A percentile compares a stretch with the other conserved stretches of the same genome.
Evolutionary conservation across 352 stramenopile species (phyloP).

Genomic region (Phytophthora syringae): DNA sequence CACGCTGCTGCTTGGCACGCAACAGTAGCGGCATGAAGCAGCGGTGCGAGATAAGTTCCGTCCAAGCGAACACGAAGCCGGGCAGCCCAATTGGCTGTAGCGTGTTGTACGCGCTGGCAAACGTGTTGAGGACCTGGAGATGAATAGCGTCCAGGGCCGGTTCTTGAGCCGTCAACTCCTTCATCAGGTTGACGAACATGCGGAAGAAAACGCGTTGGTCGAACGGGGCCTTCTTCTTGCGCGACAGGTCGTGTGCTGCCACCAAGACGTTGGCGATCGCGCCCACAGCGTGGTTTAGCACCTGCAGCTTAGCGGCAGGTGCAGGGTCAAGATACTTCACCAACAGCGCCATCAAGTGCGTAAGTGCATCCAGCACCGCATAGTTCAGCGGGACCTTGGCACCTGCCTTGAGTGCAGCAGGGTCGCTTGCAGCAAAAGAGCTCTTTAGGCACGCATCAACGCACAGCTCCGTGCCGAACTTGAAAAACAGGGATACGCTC

Average conservation of each 20-base stretch:
- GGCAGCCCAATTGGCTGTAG: slow-evolving; percentile 96
- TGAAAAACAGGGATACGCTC: slow-evolving; percentile 97
- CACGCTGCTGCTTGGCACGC: slow-evolving; percentile 93
- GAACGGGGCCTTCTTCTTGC: slow-evolving; percentile 90
- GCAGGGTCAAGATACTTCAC: slow-evolving; percentile 93
- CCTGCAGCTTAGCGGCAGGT: slow-evolving; percentile 79
- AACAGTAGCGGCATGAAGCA: slow-evolving; percentile 99
- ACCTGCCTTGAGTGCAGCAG: slow-evolving; percentile 41
- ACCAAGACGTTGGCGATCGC: slow-evolving; percentile 95
- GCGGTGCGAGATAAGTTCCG: slow-evolving; percentile 97
- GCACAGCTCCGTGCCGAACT: slow-evolving; percentile 96
- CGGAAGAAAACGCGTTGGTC: slow-evolving; percentile 99
- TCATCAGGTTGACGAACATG: slow-evolving; percentile 97
- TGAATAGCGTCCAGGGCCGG: slow-evolving; percentile 94
- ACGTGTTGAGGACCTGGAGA: slow-evolving; percentile 95
- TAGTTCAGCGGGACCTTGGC: slow-evolving; percentile 88
- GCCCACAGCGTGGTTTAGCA: slow-evolving; percentile 96
- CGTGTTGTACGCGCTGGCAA: slow-evolving; percentile 97
- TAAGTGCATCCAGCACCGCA: slow-evolving; percentile 96
- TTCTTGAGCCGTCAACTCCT: slow-evolving; percentile 96
- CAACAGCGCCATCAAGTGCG: slow-evolving; percentile 96
- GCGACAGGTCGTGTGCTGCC: slow-evolving; percentile 78
- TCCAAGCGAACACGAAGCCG: slow-evolving; percentile 98
- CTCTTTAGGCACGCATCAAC: slow-evolving; percentile 96
- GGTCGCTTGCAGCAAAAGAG: slow-evolving; percentile 49